Conservation (phyloP, 495 filamentous ascomycete genomes). For the Lasiosphaeria miniovina region DNA sequence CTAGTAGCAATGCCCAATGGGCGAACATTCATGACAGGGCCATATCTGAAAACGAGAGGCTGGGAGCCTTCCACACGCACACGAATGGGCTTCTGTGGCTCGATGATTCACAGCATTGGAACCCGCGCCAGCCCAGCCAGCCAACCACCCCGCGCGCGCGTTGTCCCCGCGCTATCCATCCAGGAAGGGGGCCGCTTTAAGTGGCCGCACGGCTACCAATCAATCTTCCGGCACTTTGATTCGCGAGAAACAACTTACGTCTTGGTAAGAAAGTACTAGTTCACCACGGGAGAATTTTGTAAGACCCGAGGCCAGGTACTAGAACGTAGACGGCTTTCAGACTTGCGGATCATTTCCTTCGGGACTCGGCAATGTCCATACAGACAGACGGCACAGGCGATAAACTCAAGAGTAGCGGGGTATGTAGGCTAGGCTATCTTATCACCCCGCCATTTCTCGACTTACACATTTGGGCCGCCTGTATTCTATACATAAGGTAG, state of each 20-base stretch:
- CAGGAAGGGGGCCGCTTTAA: constrained; percentile 8
- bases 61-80: constrained; percentile 31
- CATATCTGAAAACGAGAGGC: constrained; percentile 38
- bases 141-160: constrained; percentile 23
- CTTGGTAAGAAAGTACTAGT: no score
- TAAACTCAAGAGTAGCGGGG: no score
- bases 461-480: no score
- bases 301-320: no score
- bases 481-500: no score
- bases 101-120: constrained; percentile 12
- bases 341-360: no score
- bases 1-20: not conserved
- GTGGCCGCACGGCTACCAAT: constrained; percentile 15
- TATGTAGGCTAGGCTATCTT: no score
- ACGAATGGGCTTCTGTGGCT: not conserved
- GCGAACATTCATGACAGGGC: not conserved
- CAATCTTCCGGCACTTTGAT: constrained; percentile 3
- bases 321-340: no score
- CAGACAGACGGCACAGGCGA: no score
- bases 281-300: no score
- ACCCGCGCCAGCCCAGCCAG: not conserved
- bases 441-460: no score
- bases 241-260: not conserved
- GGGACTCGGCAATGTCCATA: no score
- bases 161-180: not conserved